Evolutionary conservation across 805 yeast species (phyloP), one percentile per base, ranked within the genome.

Genomic region (Wickerhamiella dianesei): DNA sequence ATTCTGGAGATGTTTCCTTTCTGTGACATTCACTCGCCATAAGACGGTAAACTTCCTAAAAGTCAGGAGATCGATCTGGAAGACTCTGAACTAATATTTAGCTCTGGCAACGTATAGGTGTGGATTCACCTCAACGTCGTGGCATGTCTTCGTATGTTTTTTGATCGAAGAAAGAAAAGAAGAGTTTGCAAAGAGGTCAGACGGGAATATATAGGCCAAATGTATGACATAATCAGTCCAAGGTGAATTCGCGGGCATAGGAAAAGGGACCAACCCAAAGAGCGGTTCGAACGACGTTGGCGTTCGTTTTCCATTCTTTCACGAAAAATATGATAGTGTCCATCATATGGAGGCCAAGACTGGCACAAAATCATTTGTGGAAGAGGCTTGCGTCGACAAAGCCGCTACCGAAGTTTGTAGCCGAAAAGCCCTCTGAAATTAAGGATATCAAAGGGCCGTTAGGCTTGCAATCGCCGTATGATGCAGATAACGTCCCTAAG

Each of bases 391-490:
- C 39, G 17, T 14, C 39, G 5, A 36, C 16, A 9, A 36, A 17
- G 17, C 8, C 32, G 9, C 12, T 25, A 5, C 6, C 50, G 4
- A 37, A 39, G 4, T 55, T 57, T 44, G 35, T 36, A 43, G 50
- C 60, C 3, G 60, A 57, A 37, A 40, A 50, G 41, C 60, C 60
- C 0, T 48, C 50, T 21, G 50, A 49, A n/a, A 56, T 59, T 12
- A 45, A 50, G 12, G 44, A 49, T 9, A 53, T 75, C 29, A 55
- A 56, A n/a, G 64, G 62, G 48, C 80, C 81, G 5, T 62, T 76
- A 22, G 82, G 82, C 1, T 54, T 67, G 1, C 62, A 67, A 21
- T 79, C 79, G 18, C 48, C 50, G 2, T 58, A 60, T 0, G 50
- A 55, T 0, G 74, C 71, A 48, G 64, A 68, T 29, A 57, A 59